Conservation (phyloP, 176 grass and related monocot genomes). For the Triticum aestivum region IWGSC_CS_RefSeq_v2.1 NC_057800.1:470156781-470157280, state of each 20-base stretch:
- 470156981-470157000: conserved; percentile 42
- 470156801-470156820: conserved; percentile 4
- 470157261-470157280: conserved; percentile 13
- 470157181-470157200: neutral
- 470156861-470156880: neutral
- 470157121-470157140: conserved; percentile 8
- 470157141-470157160: conserved; percentile 37
- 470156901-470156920: neutral
- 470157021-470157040: neutral
- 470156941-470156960: conserved; percentile 33
- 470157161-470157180: conserved; percentile 32
- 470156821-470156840: neutral
- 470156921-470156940: neutral
- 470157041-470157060: conserved; percentile 20
- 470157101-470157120: conserved; percentile 2
- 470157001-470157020: conserved; percentile 45
- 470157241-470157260: neutral
- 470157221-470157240: neutral
- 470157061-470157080: neutral
- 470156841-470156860: neutral
- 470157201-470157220: neutral
- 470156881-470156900: accelerated
- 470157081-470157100: neutral
- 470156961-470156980: neutral
- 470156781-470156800: conserved; percentile 15